Percentiles rank a stretch among this genome's conserved stretches.
These are phyloP conservation scores for Orbilia ellipsospora DNA, from an alignment of 2,329 filamentous ascomycete genomes.

Conservation along the genomic window DNA sequence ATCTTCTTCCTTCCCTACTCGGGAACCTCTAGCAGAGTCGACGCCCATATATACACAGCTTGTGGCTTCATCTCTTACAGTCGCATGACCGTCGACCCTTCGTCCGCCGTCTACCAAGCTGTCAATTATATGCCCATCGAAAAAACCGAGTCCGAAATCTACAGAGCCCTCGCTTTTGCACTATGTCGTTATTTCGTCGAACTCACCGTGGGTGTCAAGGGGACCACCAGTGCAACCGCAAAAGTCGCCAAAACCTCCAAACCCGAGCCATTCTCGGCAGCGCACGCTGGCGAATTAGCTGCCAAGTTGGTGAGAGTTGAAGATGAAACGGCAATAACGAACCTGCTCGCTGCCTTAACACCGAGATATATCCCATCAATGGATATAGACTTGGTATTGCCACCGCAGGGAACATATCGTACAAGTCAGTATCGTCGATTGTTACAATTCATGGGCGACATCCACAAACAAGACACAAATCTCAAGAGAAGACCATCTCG, in stretches of 20 bases:
- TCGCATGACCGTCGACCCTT: slow-evolving; percentile 91
- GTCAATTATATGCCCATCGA: slow-evolving; percentile 90
- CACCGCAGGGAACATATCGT: slow-evolving; percentile 67
- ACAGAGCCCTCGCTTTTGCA: slow-evolving; percentile 88
- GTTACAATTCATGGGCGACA: slow-evolving; percentile 69
- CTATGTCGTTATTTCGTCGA: slow-evolving; percentile 95
- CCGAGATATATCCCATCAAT: slow-evolving; percentile 85
- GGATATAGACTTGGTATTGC: slow-evolving; percentile 87
- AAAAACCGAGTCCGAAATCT: slow-evolving; percentile 88
- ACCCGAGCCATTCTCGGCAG: slow-evolving; percentile 82
- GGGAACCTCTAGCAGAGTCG: slow-evolving; percentile 91
- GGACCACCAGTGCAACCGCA: slow-evolving; percentile 69
- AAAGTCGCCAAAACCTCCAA: slow-evolving; percentile 69
- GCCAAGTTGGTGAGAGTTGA: slow-evolving; percentile 85
- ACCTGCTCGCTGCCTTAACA: slow-evolving; percentile 79
- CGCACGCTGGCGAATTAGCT: slow-evolving; percentile 91
- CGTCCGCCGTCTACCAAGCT: slow-evolving; percentile 87
- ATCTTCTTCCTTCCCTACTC: slow-evolving; percentile 93
- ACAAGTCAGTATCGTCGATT: slow-evolving; percentile 40
- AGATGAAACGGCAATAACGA: slow-evolving; percentile 75
- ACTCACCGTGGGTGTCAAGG: slow-evolving; percentile 79
- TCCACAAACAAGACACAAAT: slow-evolving; percentile 63
- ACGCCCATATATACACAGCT: slow-evolving; percentile 89
- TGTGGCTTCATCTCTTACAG: slow-evolving; percentile 90
- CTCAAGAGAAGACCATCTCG: slow-evolving; percentile 63